phyloP scores from a whole-genome alignment of 805 yeast species.

The Candida germanica region DNA sequence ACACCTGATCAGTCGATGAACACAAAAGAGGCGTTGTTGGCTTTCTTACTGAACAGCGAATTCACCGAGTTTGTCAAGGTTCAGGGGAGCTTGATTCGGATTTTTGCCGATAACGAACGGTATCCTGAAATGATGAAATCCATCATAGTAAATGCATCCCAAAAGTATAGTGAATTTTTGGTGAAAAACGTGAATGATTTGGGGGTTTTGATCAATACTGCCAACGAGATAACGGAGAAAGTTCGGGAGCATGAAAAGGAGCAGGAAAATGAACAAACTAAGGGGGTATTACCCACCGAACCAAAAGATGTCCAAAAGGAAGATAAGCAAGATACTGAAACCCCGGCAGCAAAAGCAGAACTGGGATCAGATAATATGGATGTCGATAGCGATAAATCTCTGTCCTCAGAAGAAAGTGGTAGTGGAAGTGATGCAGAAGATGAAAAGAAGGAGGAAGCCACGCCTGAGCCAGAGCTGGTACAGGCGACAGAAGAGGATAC shows the following conservation, averaged over 20 bases:
- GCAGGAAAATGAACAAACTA: background rate
- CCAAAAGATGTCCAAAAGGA: slow-evolving; percentile 1
- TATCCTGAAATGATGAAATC: slow-evolving; percentile 20
- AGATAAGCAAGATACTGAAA: background rate
- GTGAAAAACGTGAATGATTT: slow-evolving; percentile 22
- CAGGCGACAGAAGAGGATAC: slow-evolving; percentile 1
- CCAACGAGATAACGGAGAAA: slow-evolving; percentile 1
- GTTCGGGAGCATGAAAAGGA: background rate
- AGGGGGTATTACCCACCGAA: background rate
- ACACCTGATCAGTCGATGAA: slow-evolving; percentile 6
- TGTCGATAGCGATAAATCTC: no score
- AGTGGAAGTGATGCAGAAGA: background rate
- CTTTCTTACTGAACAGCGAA: slow-evolving; percentile 11
- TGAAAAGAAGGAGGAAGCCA: background rate
- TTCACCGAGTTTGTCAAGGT: slow-evolving; percentile 21
- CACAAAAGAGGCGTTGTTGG: slow-evolving; percentile 12
- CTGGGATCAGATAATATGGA: no score
- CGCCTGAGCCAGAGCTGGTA: background rate
- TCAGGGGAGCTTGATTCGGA: slow-evolving; percentile 18
- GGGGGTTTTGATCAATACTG: slow-evolving; percentile 5
- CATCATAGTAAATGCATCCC: slow-evolving; percentile 20
- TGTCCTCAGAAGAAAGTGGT: background rate
- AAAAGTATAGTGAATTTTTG: slow-evolving; percentile 18
- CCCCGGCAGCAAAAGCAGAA: no score
- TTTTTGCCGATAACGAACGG: slow-evolving; percentile 17